Conservation (phyloP, 352 stramenopile genomes). For the Phytophthora podocarpi region DNA sequence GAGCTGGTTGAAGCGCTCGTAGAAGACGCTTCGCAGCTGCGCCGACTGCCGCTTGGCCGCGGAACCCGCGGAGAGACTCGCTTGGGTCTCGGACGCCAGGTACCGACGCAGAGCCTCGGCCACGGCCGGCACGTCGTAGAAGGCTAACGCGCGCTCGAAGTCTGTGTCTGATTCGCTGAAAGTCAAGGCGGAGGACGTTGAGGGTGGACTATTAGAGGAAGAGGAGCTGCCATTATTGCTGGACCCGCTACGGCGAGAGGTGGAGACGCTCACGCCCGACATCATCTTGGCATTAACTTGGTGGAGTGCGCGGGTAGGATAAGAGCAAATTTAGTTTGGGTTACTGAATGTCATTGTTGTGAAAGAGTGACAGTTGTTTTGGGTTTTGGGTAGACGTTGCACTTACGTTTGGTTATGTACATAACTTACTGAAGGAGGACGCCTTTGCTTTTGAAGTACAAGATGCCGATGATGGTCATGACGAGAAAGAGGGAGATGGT, state of each 20-base stretch:
- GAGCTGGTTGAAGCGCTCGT: conserved; percentile 88
- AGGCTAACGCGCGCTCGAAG: conserved; percentile 64
- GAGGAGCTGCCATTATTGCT: background rate
- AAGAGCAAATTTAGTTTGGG: background rate
- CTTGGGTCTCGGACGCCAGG: conserved; percentile 71
- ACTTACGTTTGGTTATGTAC: conserved; percentile 11
- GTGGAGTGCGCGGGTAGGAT: background rate
- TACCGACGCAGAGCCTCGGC: conserved; percentile 71
- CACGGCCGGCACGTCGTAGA: conserved; percentile 68
- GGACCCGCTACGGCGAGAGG: conserved; percentile 1
- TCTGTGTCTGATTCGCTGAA: conserved; percentile 76
- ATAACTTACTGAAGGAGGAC: conserved; percentile 41
- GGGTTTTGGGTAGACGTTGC: background rate
- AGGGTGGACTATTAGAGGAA: background rate
- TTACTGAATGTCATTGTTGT: background rate
- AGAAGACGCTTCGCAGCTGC: conserved; percentile 82
- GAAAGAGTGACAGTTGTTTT: background rate
- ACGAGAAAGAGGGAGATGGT: conserved; percentile 41
- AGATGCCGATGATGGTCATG: conserved; percentile 38
- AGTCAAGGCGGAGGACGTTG: conserved; percentile 28
- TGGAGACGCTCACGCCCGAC: conserved; percentile 5
- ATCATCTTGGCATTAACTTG: background rate
- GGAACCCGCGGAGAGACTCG: conserved; percentile 52
- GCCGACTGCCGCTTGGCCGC: conserved; percentile 75
- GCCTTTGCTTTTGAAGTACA: conserved; percentile 71